Evolutionary conservation across 345 rosid species (phyloP).

Genomic region (Acer campestre): DNA sequence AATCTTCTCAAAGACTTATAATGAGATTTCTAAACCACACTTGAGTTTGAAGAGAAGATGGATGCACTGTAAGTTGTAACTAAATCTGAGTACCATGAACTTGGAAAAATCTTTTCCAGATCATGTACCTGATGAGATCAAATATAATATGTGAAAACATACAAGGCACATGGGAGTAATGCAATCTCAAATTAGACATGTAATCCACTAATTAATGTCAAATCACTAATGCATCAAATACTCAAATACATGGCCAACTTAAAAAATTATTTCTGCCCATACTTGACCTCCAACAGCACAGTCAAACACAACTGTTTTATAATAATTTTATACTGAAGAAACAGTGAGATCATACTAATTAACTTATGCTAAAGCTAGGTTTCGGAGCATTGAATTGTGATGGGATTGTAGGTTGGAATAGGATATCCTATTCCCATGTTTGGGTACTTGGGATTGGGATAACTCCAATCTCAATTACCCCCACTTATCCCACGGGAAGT

Average conservation of each 20-base stretch:
- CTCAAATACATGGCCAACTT: background rate
- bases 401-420: background rate
- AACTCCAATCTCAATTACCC: background rate
- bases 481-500: background rate
- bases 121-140: constrained; percentile 6
- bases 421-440: background rate
- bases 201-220: too few relatives aligned
- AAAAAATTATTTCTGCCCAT: constrained; percentile 20
- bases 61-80: constrained; percentile 7
- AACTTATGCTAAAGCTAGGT: too few relatives aligned
- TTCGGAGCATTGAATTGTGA: background rate
- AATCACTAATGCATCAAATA: background rate
- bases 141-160: constrained; percentile 8
- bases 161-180: constrained; percentile 25
- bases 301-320: background rate
- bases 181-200: too few relatives aligned
- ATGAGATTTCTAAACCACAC: too few relatives aligned
- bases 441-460: background rate
- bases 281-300: constrained; percentile 6
- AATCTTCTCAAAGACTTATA: too few relatives aligned
- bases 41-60: background rate
- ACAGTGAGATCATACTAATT: too few relatives aligned
- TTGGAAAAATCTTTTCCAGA: constrained; percentile 15
- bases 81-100: background rate
- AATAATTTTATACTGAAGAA: too few relatives aligned